Evolutionary conservation across 2,329 filamentous ascomycete species (phyloP).

Genomic region (Fusarium sp.): DNA sequence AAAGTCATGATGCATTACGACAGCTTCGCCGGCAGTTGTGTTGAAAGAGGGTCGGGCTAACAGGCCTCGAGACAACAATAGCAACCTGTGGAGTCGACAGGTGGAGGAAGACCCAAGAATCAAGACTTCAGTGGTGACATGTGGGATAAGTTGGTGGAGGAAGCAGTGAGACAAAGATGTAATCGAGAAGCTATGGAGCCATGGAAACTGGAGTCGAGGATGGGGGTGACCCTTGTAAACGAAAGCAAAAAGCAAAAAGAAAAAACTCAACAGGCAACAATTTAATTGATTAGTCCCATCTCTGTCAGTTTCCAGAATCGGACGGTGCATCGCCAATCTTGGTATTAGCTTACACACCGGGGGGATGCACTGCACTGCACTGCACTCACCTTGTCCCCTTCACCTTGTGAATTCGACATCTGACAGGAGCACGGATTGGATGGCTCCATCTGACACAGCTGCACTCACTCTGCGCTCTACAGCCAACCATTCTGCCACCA

Average conservation of each 20-base stretch:
- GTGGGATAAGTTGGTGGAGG: conserved; percentile 23
- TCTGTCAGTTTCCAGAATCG: conserved; percentile 35
- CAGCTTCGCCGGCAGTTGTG: conserved; percentile 35
- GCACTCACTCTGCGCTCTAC: background rate
- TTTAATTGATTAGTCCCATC: conserved; percentile 11
- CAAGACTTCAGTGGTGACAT: conserved; percentile 23
- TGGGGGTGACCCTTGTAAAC: conserved; percentile 32
- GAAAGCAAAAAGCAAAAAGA: conserved; percentile 1
- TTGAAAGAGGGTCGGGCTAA: conserved; percentile 39
- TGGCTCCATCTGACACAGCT: conserved; percentile 11
- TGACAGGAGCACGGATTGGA: conserved; percentile 22
- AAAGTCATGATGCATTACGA: conserved; percentile 22
- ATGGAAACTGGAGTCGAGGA: background rate
- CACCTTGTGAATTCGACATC: conserved; percentile 27
- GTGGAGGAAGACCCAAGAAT: conserved; percentile 33
- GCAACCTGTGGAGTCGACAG: conserved; percentile 39
- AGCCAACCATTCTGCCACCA: conserved; percentile 12
- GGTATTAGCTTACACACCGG: conserved; percentile 20
- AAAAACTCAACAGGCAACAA: conserved; percentile 3
- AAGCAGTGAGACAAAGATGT: conserved; percentile 26
- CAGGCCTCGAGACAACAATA: conserved; percentile 41
- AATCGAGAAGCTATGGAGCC: conserved; percentile 40
- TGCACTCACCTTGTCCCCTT: conserved; percentile 32
- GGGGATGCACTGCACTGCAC: background rate
- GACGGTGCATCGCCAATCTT: conserved; percentile 40